Evolutionary conservation across 306 rosid species (phyloP).

Genomic region (Cucurbita argyrosperma): DNA sequence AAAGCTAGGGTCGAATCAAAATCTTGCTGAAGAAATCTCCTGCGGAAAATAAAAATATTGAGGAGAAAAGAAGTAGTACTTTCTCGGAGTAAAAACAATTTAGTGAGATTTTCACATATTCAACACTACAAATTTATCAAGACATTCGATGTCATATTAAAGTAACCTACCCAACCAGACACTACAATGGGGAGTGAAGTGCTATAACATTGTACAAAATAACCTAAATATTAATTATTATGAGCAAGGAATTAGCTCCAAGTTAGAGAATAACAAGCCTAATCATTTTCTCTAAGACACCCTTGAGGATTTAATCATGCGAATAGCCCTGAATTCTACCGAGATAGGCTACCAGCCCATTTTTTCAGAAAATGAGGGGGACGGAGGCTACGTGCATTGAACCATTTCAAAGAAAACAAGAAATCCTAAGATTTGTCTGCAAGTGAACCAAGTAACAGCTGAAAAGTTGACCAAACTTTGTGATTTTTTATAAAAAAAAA

Average conservation of each 20-base stretch:
- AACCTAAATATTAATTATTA: not conserved
- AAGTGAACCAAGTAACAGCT: not conserved
- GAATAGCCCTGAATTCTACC: not conserved
- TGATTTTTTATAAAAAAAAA: not conserved
- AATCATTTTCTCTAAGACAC: not conserved
- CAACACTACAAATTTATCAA: not conserved
- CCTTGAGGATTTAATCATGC: not conserved
- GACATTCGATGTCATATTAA: not conserved
- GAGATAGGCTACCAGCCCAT: not conserved
- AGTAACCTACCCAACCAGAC: not conserved
- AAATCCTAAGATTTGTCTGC: not conserved
- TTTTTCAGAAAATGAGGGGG: not conserved
- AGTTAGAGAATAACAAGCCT: not conserved
- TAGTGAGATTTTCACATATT: not conserved
- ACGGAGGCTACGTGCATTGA: not conserved
- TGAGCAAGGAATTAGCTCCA: not conserved
- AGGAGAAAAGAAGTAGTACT: not conserved
- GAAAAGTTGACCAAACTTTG: not conserved
- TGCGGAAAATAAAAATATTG: constrained; percentile 22
- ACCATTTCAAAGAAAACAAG: not conserved
- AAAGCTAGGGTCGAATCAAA: constrained; percentile 88
- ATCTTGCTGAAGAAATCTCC: constrained; percentile 96
- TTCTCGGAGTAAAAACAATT: not conserved
- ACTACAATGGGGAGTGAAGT: not conserved
- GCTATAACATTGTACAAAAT: not conserved